Base-by-base conservation (phyloP, 2,329 filamentous ascomycete genomes). In the Penicillium sp. region DNA sequence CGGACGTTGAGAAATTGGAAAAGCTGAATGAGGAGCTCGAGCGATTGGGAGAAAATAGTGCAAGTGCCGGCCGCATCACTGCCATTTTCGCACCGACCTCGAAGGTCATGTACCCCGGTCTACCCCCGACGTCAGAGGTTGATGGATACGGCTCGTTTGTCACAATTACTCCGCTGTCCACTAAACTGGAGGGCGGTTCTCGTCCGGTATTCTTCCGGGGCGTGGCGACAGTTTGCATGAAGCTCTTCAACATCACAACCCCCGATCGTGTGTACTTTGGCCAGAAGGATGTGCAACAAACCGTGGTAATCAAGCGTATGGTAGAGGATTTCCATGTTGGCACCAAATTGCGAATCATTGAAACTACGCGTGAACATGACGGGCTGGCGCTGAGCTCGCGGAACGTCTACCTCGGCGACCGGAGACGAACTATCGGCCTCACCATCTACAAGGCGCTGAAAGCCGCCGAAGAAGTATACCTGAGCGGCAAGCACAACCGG, bases 281-380 rank as follows among this genome's bases (percentile, higher is more conserved):
- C 4, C 94, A 97, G 75, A 99, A 99, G 78, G 94, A 99, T 73
- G 86, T 97, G 21, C 94, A 99, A 79, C 94, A 99, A 77, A 96
- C 92, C 0, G 90, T 96, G 19, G 84, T 99, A 11, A 90, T 99
- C 68, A 87, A 85, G 68, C 86, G 89, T 44, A 87, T 99, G 84
- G 89, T 97, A 33, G 82, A 86, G 64, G 94, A 99, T 74, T 92
- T 99, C 64, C 86, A 92, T 72, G 75, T 97, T 40, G 85, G 90
- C 39, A 89, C 86, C 4, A 79, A 89, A 23, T 85, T 97, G 9
- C 82, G 87, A 33, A 82, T 97, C 53, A 85, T 87, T 6, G 80
- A 85, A 0, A 99, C 94, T 0, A 80, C 85, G 57, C 83, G 94
- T 50, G 92, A 95, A 60, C 55, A 71, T 2, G 92, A 96, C 72